phyloP scores from a whole-genome alignment of 805 yeast genomes.

The Maudiozyma pseudohumilis region DNA sequence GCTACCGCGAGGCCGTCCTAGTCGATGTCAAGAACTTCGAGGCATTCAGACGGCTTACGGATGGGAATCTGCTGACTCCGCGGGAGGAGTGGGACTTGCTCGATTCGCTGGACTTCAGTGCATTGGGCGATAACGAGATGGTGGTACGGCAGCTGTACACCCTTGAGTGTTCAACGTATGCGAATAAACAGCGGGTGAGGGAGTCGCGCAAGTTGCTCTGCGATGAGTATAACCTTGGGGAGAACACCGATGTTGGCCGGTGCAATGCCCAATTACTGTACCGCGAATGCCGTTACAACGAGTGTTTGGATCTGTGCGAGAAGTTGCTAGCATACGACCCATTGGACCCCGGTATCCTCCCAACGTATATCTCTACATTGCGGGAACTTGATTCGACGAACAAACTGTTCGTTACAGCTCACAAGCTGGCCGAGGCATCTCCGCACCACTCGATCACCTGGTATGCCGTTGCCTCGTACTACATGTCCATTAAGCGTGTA shows the following conservation, averaged over 20 bases:
- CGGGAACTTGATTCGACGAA: slow-evolving; percentile 78
- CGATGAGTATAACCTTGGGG: slow-evolving; percentile 63
- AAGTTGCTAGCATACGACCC: slow-evolving; percentile 46
- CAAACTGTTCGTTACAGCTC: slow-evolving; percentile 70
- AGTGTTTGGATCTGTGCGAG: slow-evolving; percentile 70
- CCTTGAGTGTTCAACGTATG: slow-evolving; percentile 63
- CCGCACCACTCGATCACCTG: slow-evolving; percentile 80
- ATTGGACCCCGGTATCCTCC: slow-evolving; percentile 59
- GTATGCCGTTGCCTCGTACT: slow-evolving; percentile 88
- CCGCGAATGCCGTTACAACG: slow-evolving; percentile 68
- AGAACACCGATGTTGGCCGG: slow-evolving; percentile 58
- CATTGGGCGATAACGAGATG: slow-evolving; percentile 71
- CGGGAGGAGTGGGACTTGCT: slow-evolving; percentile 80
- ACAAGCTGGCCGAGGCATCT: slow-evolving; percentile 73
- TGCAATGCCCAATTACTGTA: slow-evolving; percentile 62
- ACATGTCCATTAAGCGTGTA: slow-evolving; percentile 60
- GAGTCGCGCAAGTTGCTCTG: slow-evolving; percentile 57
- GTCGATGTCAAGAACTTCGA: slow-evolving; percentile 90
- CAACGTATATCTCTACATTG: slow-evolving; percentile 72
- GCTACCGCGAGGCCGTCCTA: slow-evolving; percentile 74
- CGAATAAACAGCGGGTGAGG: slow-evolving; percentile 45
- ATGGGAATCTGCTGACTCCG: slow-evolving; percentile 69
- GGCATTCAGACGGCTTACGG: slow-evolving; percentile 72
- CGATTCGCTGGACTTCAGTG: slow-evolving; percentile 44
- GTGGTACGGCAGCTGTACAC: slow-evolving; percentile 69